phyloP scores from a whole-genome alignment of 305 asterid genomes.

The Fraxinus ornus region DNA sequence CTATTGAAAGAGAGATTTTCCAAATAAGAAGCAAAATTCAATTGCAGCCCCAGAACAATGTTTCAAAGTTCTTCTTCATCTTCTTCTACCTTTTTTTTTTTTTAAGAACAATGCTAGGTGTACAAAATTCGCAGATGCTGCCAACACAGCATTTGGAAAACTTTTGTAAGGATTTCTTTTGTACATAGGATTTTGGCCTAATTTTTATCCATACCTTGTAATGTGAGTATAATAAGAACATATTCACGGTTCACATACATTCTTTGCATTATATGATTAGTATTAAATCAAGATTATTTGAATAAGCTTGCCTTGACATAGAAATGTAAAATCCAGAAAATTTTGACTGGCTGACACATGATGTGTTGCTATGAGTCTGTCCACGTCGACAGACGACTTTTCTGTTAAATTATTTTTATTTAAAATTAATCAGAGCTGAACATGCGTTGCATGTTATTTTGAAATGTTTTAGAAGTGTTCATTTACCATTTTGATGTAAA shows the following conservation, averaged over 20 bases:
- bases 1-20: background rate
- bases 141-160: too few species aligned
- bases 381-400: background rate
- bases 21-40: conserved; percentile 19
- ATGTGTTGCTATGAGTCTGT: background rate
- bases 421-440: too few species aligned
- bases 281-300: too few species aligned
- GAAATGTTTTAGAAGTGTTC: too few species aligned
- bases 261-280: conserved; percentile 24
- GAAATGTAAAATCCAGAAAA: background rate
- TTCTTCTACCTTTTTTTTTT: too few species aligned
- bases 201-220: conserved; percentile 20
- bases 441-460: too few species aligned
- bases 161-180: too few species aligned
- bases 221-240: background rate
- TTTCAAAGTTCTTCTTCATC: too few species aligned
- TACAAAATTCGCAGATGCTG: conserved; percentile 6
- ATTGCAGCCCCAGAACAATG: conserved; percentile 23
- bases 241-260: background rate
- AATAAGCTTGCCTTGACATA: background rate
- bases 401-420: too few species aligned
- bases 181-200: too few species aligned
- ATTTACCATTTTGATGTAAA: too few species aligned
- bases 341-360: background rate
- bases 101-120: too few species aligned